Evolutionary conservation across 108 stramenopile species (phyloP).

Genomic region (Bacterosira constricta): DNA sequence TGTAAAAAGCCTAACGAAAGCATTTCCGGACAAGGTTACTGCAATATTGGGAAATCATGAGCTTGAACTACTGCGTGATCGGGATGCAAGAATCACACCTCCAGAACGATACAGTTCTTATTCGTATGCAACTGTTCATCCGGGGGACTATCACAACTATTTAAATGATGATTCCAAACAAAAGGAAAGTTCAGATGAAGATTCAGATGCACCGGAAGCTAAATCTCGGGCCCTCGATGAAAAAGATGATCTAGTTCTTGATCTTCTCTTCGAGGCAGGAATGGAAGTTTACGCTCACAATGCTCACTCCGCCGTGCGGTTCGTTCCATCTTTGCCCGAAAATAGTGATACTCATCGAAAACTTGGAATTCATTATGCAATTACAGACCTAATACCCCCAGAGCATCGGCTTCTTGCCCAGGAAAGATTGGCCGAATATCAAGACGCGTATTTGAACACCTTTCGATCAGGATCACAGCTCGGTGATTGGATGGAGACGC

Average conservation of each 20-base stretch:
- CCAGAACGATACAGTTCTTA: conserved; percentile 32
- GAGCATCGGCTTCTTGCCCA: conserved; percentile 48
- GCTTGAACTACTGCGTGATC: conserved; percentile 58
- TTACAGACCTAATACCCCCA: conserved; percentile 53
- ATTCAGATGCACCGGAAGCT: neutral
- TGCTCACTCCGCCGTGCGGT: conserved; percentile 42
- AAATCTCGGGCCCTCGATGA: conserved; percentile 30
- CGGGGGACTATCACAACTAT: conserved; percentile 62
- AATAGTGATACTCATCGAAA: neutral
- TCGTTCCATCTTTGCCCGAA: conserved; percentile 23
- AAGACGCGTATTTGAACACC: conserved; percentile 48
- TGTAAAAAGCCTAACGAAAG: conserved; percentile 49
- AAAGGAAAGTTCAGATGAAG: neutral
- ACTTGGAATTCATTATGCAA: conserved; percentile 35
- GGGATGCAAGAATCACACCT: conserved; percentile 34
- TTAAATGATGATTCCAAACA: neutral
- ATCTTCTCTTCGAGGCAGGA: conserved; percentile 56
- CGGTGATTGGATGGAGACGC: conserved; percentile 57
- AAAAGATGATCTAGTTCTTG: conserved; percentile 53
- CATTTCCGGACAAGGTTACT: conserved; percentile 52
- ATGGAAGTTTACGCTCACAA: conserved; percentile 53
- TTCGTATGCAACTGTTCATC: conserved; percentile 62
- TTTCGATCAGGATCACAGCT: conserved; percentile 53
- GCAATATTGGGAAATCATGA: conserved; percentile 73
- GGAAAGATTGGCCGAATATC: conserved; percentile 49